These are phyloP conservation scores for Saturnispora sanitii DNA, from an alignment of 805 yeast genomes.

Conservation along the genomic window DNA sequence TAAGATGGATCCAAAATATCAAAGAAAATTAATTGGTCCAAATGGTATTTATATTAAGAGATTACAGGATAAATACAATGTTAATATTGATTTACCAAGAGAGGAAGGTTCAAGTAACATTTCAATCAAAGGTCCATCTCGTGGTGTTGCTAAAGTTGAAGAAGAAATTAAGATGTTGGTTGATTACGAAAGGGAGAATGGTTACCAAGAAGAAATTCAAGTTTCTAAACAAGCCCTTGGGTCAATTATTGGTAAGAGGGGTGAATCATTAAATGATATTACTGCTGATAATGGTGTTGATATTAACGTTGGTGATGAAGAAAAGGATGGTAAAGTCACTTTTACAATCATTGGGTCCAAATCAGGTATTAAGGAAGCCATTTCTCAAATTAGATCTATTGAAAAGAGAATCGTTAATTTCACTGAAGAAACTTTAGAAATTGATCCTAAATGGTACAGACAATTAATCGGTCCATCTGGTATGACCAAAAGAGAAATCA, in stretches of 20 bases:
- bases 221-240: constrained; percentile 73
- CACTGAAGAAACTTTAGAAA: constrained; percentile 46
- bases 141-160: constrained; percentile 73
- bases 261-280: constrained; percentile 74
- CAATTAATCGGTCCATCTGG: constrained; percentile 75
- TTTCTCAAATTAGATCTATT: constrained; percentile 48
- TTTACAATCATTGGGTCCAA: constrained; percentile 72
- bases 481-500: constrained; percentile 59
- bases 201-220: constrained; percentile 49
- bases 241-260: constrained; percentile 80
- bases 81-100: constrained; percentile 67
- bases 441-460: constrained; percentile 67
- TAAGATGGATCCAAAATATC: constrained; percentile 66
- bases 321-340: constrained; percentile 38
- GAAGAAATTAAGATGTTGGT: constrained; percentile 77
- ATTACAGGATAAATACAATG: constrained; percentile 80
- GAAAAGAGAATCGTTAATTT: constrained; percentile 57
- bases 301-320: constrained; percentile 34
- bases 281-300: constrained; percentile 60
- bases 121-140: constrained; percentile 78
- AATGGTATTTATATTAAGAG: constrained; percentile 74
- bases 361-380: constrained; percentile 64
- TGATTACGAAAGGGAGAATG: constrained; percentile 81
- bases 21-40: constrained; percentile 74
- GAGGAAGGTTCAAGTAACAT: constrained; percentile 50